phyloP scores from a whole-genome alignment of 352 stramenopile species.

The Pythium oligandrum region DNA sequence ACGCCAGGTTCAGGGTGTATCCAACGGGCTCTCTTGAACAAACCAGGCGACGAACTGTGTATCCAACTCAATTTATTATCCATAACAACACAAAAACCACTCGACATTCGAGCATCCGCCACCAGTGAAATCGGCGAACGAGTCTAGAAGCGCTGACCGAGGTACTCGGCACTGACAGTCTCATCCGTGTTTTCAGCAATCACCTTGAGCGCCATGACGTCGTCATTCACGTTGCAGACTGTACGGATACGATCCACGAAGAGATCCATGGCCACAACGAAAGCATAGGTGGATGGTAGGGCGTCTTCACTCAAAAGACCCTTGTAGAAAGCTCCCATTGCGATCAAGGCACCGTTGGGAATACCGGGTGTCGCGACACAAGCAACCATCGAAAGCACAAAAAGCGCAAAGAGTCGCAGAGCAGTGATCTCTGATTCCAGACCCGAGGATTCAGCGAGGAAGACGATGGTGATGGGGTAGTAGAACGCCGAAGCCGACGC shows the following conservation, averaged over 20 bases:
- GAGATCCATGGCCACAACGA: conserved; percentile 62
- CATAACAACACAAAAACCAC: too few species aligned
- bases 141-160: too few species aligned
- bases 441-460: conserved; percentile 55
- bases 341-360: conserved; percentile 36
- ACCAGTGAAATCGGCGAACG: too few species aligned
- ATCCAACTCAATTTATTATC: too few species aligned
- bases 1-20: too few species aligned
- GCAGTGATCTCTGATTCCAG: conserved; percentile 45
- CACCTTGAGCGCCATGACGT: conserved; percentile 75
- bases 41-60: too few species aligned
- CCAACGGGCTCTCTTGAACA: too few species aligned
- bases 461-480: conserved; percentile 56
- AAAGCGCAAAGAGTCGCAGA: conserved; percentile 39
- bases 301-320: conserved; percentile 5
- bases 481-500: conserved; percentile 54
- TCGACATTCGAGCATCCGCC: too few species aligned
- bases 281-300: conserved; percentile 44
- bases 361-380: conserved; percentile 52
- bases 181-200: conserved; percentile 74
- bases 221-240: conserved; percentile 75
- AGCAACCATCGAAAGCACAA: conserved; percentile 45
- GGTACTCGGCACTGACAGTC: conserved; percentile 42
- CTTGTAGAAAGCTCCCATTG: conserved; percentile 55
- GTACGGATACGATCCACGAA: conserved; percentile 58